Percentiles rank a stretch among this genome's conserved stretches.
Evolutionary conservation across 768 basidiomycete species (phyloP).

Genomic region (Serpula lacrymans): DNA sequence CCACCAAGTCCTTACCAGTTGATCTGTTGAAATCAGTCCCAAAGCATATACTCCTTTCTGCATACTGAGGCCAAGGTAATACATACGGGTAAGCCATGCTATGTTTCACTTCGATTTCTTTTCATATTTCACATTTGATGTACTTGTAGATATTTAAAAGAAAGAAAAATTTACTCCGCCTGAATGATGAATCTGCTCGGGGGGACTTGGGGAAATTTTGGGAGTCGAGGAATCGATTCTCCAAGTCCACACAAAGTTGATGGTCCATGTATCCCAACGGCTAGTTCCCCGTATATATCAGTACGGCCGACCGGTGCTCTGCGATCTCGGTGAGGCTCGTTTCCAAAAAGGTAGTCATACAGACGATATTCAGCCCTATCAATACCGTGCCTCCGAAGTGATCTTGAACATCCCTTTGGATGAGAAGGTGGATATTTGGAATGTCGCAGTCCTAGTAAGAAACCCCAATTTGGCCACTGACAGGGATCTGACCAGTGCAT

Average conservation of each 20-base stretch:
- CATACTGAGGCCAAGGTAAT: no score
- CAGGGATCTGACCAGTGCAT: no score
- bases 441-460: constrained; percentile 25
- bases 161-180: constrained; percentile 2
- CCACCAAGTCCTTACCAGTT: no score
- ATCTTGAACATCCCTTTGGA: constrained; percentile 24
- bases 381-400: constrained; percentile 28
- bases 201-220: neutral
- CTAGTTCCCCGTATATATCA: no score
- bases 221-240: no score
- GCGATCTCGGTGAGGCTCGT: constrained; percentile 21
- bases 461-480: no score
- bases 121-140: neutral
- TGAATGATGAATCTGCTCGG: neutral
- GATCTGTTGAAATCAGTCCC: no score
- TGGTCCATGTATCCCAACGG: no score
- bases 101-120: no score
- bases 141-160: constrained; percentile 1
- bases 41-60: no score
- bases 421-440: constrained; percentile 29
- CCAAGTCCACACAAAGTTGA: no score
- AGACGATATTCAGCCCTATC: constrained; percentile 19
- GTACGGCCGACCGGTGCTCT: constrained; percentile 12
- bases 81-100: no score
- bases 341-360: constrained; percentile 7